These are phyloP conservation scores for Parietaria judaica DNA, from an alignment of 306 rosid species.

Conservation along the genomic window DNA sequence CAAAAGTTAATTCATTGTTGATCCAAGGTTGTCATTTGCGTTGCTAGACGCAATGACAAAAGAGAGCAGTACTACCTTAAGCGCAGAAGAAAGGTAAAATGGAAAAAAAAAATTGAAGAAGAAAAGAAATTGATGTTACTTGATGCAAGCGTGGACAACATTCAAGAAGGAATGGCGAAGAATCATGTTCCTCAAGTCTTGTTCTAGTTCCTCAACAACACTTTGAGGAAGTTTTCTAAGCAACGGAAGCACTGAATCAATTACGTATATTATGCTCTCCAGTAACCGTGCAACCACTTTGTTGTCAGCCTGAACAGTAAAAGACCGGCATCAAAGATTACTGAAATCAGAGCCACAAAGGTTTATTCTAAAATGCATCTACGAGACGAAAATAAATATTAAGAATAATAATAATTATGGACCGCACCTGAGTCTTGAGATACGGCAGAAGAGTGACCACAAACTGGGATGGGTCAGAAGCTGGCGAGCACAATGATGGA, in stretches of 20 bases:
- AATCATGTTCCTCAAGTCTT: constrained; percentile 90
- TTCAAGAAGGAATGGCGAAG: constrained; percentile 87
- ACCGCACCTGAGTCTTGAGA: constrained; percentile 79
- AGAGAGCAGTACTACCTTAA: background rate
- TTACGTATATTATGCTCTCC: constrained; percentile 88
- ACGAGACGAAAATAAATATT: background rate
- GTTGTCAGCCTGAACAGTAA: constrained; percentile 61
- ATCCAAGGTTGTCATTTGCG: background rate
- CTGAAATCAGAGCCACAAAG: background rate
- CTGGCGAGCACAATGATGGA: constrained; percentile 84
- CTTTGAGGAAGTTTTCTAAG: constrained; percentile 67
- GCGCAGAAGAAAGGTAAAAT: constrained; percentile 12
- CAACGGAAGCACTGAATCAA: constrained; percentile 85
- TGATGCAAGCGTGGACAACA: constrained; percentile 98
- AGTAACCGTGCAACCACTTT: constrained; percentile 65
- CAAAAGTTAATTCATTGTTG: background rate
- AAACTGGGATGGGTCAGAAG: constrained; percentile 88
- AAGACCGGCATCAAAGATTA: constrained; percentile 12
- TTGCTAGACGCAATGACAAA: no score
- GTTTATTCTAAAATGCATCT: background rate
- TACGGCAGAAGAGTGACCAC: constrained; percentile 97
- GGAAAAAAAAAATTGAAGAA: background rate
- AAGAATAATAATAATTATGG: background rate
- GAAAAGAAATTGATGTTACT: constrained; percentile 38
- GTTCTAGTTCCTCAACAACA: constrained; percentile 86